Evolutionary conservation across 2,329 filamentous ascomycete genomes (phyloP), one percentile per base, ranked within the genome.

Genomic region (Tolypocladium cylindrosporum): DNA sequence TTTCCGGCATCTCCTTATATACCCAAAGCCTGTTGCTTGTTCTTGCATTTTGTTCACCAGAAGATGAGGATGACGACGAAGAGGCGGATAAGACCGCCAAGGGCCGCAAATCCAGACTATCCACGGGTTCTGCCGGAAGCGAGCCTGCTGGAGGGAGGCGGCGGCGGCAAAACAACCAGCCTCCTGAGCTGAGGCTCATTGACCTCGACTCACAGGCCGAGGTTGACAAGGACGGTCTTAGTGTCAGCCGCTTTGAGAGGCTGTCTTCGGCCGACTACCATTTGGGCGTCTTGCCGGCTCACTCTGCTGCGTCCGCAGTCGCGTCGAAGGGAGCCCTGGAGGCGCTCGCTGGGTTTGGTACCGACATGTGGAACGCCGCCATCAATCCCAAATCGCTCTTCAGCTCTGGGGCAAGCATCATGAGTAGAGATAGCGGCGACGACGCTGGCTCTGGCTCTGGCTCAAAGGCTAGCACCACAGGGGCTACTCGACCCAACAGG

Each of bases 1-100:
- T 99, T 78, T 96, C 94, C 70, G 94, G 94, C 67, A 88, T 99
- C 73, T 95, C 93, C 63, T 81, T 99, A 74, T 97, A 97, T 85
- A 96, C 91, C 70, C 90, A 91, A 70, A 94, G 85, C 69, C 80
- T 96, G 65, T 81, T 99, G 72, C 83, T 96, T 66, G 88, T 97
- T 67, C 87, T 99, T 75, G 92, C 92, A 69, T 97, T 95, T 74
- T 86, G 91, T 67, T 87, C 87, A 60, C 84, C 87, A 42, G 89
- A 91, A 52, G 79, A 86, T 10, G 82, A 88, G n/a, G 82, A 86
- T 16, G 81, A 86, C 11, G 73, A 80, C 9, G 74, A 76, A 2
- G 70, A 74, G 1, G 59, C 39, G 43, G 21, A 54, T 3, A 41
- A 57, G 16, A 24, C 55, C 19, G 58, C 62, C 42, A 71, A 72